Conservation (phyloP, 169 alveolate genomes). For the Plasmodium yoelii region DNA sequence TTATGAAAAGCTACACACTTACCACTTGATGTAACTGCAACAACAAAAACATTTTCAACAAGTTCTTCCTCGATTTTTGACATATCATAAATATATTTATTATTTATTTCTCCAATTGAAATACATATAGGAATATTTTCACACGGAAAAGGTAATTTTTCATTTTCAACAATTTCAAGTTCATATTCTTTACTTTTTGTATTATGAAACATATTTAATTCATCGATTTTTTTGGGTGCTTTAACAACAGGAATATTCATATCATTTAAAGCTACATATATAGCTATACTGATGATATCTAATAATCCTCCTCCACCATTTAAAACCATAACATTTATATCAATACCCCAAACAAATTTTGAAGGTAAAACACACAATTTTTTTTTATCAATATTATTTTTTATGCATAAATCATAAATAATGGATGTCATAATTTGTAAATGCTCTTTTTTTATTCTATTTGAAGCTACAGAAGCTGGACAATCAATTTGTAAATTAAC, state of each 20-base stretch:
- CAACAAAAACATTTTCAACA: slow-evolving; percentile 69
- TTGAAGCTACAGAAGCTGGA: slow-evolving; percentile 73
- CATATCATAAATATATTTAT: slow-evolving; percentile 73
- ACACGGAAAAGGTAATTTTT: slow-evolving; percentile 29
- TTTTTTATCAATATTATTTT: slow-evolving; percentile 72
- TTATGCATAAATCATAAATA: slow-evolving; percentile 73
- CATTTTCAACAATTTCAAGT: slow-evolving; percentile 63
- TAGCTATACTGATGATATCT: slow-evolving; percentile 84
- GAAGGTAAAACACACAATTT: slow-evolving; percentile 80
- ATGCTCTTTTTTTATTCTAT: slow-evolving; percentile 71
- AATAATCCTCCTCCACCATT: slow-evolving; percentile 82
- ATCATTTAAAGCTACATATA: slow-evolving; percentile 78
- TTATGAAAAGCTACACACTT: slow-evolving; percentile 74
- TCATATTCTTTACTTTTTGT: slow-evolving; percentile 65
- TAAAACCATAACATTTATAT: slow-evolving; percentile 80
- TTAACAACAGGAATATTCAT: slow-evolving; percentile 79
- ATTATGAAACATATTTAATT: slow-evolving; percentile 56
- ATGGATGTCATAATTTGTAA: slow-evolving; percentile 66
- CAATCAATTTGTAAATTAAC: slow-evolving; percentile 69
- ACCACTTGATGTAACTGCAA: slow-evolving; percentile 69
- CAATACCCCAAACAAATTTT: slow-evolving; percentile 82
- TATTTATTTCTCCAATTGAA: slow-evolving; percentile 71
- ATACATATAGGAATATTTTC: slow-evolving; percentile 71
- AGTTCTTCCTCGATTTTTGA: slow-evolving; percentile 71
- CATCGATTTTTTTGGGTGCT: slow-evolving; percentile 76